phyloP scores from a whole-genome alignment of 768 basidiomycete species.

The Lactarius trivialis region DNA sequence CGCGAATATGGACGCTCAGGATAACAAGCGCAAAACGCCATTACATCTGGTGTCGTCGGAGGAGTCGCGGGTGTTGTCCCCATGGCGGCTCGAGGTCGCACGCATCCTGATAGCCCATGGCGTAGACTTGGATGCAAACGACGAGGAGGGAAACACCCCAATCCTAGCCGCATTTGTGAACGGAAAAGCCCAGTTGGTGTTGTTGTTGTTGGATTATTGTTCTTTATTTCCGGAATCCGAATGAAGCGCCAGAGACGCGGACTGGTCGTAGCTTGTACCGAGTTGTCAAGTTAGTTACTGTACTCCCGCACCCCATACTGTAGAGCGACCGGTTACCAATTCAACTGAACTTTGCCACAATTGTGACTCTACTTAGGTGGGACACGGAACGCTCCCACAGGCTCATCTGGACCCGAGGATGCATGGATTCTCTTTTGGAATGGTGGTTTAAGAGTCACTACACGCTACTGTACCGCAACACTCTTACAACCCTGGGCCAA shows the following conservation, averaged over 20 bases:
- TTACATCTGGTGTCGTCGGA: background rate
- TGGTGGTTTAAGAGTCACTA: background rate
- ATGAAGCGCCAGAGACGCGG: too few relatives aligned
- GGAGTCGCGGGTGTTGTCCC: background rate
- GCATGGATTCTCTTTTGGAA: background rate
- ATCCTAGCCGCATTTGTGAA: too few relatives aligned
- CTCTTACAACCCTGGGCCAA: constrained; percentile 44
- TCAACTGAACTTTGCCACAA: too few relatives aligned
- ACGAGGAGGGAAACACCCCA: background rate
- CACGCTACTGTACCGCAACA: background rate
- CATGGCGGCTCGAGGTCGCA: background rate
- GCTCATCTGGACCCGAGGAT: background rate
- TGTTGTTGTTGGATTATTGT: too few relatives aligned
- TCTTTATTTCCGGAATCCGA: too few relatives aligned
- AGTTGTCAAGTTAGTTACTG: too few relatives aligned
- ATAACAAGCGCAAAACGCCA: background rate
- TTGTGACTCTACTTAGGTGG: too few relatives aligned
- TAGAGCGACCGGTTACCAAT: too few relatives aligned
- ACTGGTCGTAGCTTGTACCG: too few relatives aligned
- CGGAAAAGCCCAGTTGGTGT: too few relatives aligned
- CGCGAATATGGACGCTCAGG: background rate
- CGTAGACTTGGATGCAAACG: background rate
- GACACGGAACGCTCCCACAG: too few relatives aligned
- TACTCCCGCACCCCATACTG: too few relatives aligned
- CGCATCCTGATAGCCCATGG: background rate